These are phyloP conservation scores for Pyrrhoderma lamaoense DNA, from an alignment of 1,284 basidiomycete genomes.

Conservation along the genomic window DNA sequence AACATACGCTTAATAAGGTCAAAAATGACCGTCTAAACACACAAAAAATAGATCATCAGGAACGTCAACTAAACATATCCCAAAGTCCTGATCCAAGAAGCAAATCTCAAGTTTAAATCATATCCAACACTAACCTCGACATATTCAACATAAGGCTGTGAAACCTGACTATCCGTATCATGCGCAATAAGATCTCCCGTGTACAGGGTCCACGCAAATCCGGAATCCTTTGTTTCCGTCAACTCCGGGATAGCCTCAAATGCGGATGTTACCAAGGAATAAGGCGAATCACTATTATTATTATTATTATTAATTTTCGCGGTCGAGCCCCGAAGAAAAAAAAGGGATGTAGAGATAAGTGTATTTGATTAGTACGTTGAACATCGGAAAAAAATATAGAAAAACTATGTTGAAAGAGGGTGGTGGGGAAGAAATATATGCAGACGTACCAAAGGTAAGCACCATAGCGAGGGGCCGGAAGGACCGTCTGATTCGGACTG, in stretches of 20 bases:
- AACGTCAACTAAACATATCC: conserved; percentile 1
- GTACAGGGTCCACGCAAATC: conserved; percentile 62
- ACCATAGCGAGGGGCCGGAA: conserved; percentile 63
- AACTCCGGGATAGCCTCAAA: conserved; percentile 64
- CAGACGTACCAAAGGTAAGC: conserved; percentile 47
- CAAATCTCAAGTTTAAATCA: not conserved
- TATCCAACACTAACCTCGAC: conserved; percentile 52
- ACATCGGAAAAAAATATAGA: not conserved
- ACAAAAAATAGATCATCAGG: conserved; percentile 6
- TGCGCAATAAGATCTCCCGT: conserved; percentile 77
- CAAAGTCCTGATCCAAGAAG: not conserved
- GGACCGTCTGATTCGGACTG: conserved; percentile 43
- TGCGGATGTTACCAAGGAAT: conserved; percentile 53
- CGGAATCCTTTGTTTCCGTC: conserved; percentile 49
- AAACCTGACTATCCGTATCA: conserved; percentile 57
- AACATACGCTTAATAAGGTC: conserved; percentile 57
- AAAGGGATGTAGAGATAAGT: no score
- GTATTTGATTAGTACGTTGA: not conserved
- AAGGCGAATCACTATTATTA: conserved; percentile 65
- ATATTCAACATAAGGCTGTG: conserved; percentile 40
- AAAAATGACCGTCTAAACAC: conserved; percentile 50
- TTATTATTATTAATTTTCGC: no score
- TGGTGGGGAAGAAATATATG: no score
- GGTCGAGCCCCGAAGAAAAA: no score
- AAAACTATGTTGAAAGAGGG: not conserved